Evolutionary conservation across 768 basidiomycete species (phyloP), one percentile per base, ranked within the genome.

Genomic region (Phlebiopsis flavidoalba): DNA sequence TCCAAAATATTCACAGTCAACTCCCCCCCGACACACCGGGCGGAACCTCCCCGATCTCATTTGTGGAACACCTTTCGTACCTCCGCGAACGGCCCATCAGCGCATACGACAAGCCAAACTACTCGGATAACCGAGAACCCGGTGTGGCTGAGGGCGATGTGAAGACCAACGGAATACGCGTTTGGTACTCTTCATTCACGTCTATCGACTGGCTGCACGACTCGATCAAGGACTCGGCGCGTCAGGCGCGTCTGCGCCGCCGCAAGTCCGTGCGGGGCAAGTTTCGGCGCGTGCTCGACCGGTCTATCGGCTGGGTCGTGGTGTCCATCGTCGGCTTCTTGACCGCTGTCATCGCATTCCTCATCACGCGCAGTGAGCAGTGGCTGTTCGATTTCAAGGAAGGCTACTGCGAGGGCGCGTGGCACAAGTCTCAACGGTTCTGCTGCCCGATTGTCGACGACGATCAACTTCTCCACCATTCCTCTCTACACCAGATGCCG

Each of bases 171-270:
- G 95, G 95, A 37, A 86, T 93, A 59, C 88, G 93, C 26, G 91
- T 94, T n/a, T 91, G 88, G 92, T 94, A 93, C 72, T 86, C 89
- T 11, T 91, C 90, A 2, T 96, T 87, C 75, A 87, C 91, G 0
- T 93, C 91, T 19, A 89, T 96, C 59, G 95, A 98, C 73, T 98
- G 95, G 96, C 78, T 98, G 57, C 96, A 98, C 67, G 96, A 98
- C 75, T 83, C 92, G 45, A 93, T 98, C 77, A 95, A 97, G 73
- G 93, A 96, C 69, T 93, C 93, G 0, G 83, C 83, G 8, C 89
- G 95, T 31, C 88, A 89, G 64, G 83, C 88, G 36, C 81, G 83
- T 53, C 78, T 96, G 17, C 79, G 92, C 62, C 81, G 76, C 53
- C 82, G 85, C 59, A 87, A 83, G 66, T 91, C 94, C 0, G 17